Evolutionary conservation across 2,329 filamentous ascomycete genomes (phyloP).

Genomic region (Exophiala sideris): DNA sequence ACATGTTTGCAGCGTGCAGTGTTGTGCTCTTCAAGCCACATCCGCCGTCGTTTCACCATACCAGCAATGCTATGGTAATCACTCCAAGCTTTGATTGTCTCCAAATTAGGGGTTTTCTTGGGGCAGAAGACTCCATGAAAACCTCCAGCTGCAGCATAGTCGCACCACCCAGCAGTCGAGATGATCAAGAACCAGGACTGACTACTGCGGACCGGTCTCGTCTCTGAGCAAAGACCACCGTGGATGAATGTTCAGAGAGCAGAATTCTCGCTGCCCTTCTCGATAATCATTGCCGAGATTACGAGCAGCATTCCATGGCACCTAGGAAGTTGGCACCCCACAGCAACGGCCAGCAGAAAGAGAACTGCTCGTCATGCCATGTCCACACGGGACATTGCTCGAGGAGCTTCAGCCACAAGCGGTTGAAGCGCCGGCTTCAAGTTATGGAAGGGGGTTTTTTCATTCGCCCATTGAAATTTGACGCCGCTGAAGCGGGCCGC

Average conservation of each 20-base stretch:
- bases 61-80: too few species aligned
- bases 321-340: conserved; percentile 6
- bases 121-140: too few species aligned
- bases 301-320: conserved; percentile 24
- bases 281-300: conserved; percentile 5
- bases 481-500: conserved; percentile 12
- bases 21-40: too few species aligned
- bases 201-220: conserved; percentile 10
- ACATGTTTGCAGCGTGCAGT: too few species aligned
- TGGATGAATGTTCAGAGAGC: neutral
- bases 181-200: too few species aligned
- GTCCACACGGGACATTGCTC: conserved; percentile 11
- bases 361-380: conserved; percentile 13
- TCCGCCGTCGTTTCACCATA: too few species aligned
- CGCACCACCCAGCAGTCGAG: too few species aligned
- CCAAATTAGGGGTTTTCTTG: too few species aligned
- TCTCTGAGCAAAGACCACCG: conserved; percentile 10
- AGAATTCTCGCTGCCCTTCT: neutral
- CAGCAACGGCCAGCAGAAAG: conserved; percentile 7
- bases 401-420: neutral
- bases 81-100: too few species aligned
- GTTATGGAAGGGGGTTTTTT: conserved; percentile 15
- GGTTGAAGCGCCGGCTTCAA: conserved; percentile 14
- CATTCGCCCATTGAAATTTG: conserved; percentile 23
- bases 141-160: too few species aligned